These are phyloP conservation scores for Staphylotrichum tortipilum DNA, from an alignment of 495 filamentous ascomycete genomes.

Conservation along the genomic window DNA sequence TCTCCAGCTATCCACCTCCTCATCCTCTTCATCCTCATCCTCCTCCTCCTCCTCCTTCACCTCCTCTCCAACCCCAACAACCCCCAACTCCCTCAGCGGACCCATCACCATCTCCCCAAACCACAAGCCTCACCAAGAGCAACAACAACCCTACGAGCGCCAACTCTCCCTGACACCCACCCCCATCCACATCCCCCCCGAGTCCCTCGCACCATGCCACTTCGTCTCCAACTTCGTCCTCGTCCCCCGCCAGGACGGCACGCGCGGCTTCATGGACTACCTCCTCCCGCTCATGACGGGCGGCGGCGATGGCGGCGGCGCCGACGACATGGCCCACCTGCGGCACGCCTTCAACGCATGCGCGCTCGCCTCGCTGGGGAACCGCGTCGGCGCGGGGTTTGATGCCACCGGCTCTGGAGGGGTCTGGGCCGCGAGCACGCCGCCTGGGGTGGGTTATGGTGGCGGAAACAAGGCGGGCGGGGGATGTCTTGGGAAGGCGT, in stretches of 20 bases:
- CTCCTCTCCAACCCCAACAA: background rate
- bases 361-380: slow-evolving; percentile 47
- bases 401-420: background rate
- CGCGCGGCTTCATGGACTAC: slow-evolving; percentile 48
- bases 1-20: slow-evolving; percentile 1
- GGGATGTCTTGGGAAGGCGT: slow-evolving; percentile 30
- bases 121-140: background rate
- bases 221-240: slow-evolving; percentile 52
- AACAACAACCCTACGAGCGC: background rate
- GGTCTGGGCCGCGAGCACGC: background rate
- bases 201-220: slow-evolving; percentile 43
- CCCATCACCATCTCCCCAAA: background rate
- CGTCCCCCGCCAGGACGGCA: slow-evolving; percentile 33
- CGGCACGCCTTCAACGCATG: slow-evolving; percentile 53
- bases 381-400: slow-evolving; percentile 12
- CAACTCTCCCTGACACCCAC: background rate
- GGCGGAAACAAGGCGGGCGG: background rate
- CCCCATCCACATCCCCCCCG: slow-evolving; percentile 28
- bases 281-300: slow-evolving; percentile 41
- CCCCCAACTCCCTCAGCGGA: background rate
- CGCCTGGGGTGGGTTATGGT: background rate
- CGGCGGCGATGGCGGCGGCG: background rate
- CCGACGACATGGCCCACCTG: slow-evolving; percentile 35
- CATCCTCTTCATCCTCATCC: slow-evolving; percentile 1
- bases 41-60: slow-evolving; percentile 16